Conservation (phyloP, 345 rosid species). For the Chamaenerion angustifolium region DNA sequence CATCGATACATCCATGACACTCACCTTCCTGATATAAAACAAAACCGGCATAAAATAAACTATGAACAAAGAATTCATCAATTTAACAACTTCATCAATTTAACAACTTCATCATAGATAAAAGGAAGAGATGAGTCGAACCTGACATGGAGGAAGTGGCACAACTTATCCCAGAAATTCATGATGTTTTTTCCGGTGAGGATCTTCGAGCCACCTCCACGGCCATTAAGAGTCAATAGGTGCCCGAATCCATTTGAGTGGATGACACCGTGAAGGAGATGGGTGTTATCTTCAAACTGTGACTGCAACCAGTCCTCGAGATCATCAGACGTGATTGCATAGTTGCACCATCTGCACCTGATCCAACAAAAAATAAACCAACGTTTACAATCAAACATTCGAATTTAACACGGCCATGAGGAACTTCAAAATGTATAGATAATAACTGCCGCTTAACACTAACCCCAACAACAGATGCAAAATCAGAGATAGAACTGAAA, state of each 20-base stretch:
- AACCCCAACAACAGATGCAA: too few relatives aligned
- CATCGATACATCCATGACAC: slow-evolving; percentile 67
- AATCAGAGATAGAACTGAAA: too few relatives aligned
- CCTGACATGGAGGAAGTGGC: slow-evolving; percentile 38
- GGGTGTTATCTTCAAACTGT: slow-evolving; percentile 42
- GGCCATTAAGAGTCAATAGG: slow-evolving; percentile 51
- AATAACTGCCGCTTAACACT: too few relatives aligned
- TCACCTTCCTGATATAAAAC: slow-evolving; percentile 26
- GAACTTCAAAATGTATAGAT: too few relatives aligned
- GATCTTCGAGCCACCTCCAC: slow-evolving; percentile 53
- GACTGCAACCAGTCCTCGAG: slow-evolving; percentile 44
- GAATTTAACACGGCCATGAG: too few relatives aligned
- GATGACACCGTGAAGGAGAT: slow-evolving; percentile 55
- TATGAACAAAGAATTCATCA: neutral
- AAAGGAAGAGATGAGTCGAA: slow-evolving; percentile 7
- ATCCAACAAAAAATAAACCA: neutral
- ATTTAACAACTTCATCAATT: too few relatives aligned
- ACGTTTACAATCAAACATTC: too few relatives aligned
- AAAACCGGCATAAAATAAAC: neutral
- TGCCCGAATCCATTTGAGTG: slow-evolving; percentile 76
- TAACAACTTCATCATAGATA: too few relatives aligned
- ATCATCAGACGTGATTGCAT: slow-evolving; percentile 20
- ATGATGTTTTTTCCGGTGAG: slow-evolving; percentile 49
- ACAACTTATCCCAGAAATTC: slow-evolving; percentile 68
- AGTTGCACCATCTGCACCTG: slow-evolving; percentile 46